phyloP scores from a whole-genome alignment of 2,329 filamentous ascomycete genomes.

The Calonectria pauciramosa region DNA sequence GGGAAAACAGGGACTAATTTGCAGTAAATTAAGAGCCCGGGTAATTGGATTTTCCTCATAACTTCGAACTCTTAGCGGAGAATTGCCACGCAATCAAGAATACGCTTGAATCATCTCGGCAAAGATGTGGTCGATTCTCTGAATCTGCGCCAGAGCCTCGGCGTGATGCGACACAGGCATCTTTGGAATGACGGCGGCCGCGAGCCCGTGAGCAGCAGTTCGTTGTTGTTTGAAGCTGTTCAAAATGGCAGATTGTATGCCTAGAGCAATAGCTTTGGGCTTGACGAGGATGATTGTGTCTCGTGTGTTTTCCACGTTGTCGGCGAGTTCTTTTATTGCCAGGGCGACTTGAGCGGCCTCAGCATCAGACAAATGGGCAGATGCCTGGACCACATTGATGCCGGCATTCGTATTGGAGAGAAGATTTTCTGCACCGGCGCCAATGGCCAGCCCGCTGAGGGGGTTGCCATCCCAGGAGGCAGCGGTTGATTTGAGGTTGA shows the following conservation, averaged over 20 bases:
- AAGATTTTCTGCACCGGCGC: slow-evolving; percentile 54
- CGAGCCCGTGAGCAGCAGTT: slow-evolving; percentile 55
- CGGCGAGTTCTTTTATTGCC: slow-evolving; percentile 52
- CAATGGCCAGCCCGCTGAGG: slow-evolving; percentile 57
- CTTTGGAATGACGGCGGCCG: slow-evolving; percentile 54
- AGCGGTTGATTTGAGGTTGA: slow-evolving; percentile 52
- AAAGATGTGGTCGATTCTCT: slow-evolving; percentile 56
- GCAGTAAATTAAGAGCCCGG: background rate
- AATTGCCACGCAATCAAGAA: slow-evolving; percentile 9
- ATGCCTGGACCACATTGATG: slow-evolving; percentile 52
- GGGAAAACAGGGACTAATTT: background rate
- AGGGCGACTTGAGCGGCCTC: slow-evolving; percentile 57
- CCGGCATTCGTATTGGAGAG: slow-evolving; percentile 56
- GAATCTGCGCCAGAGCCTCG: slow-evolving; percentile 52
- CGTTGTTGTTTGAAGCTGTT: slow-evolving; percentile 57
- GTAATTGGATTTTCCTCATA: background rate
- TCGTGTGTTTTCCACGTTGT: slow-evolving; percentile 55
- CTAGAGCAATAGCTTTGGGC: slow-evolving; percentile 58
- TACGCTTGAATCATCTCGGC: slow-evolving; percentile 53
- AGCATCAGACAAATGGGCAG: slow-evolving; percentile 52
- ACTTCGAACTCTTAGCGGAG: background rate
- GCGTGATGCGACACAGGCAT: slow-evolving; percentile 51
- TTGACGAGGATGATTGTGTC: slow-evolving; percentile 55
- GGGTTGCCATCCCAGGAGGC: slow-evolving; percentile 54
- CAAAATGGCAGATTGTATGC: slow-evolving; percentile 59